Percentiles rank a stretch among this genome's conserved stretches.
Evolutionary conservation across 78 protist species (phyloP).

Genomic region (Polysphondylium violaceum): DNA sequence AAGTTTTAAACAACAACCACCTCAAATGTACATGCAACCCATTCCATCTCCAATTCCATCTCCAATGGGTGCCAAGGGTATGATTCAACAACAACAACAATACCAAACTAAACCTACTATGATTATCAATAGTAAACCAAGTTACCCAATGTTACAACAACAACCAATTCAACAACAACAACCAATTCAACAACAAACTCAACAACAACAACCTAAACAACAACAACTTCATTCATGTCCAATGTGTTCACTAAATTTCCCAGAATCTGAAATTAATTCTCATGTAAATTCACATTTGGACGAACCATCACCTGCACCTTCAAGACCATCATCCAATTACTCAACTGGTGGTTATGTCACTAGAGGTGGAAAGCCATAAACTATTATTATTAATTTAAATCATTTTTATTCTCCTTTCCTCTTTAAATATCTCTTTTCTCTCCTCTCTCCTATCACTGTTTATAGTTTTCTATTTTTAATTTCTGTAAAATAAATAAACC

Average conservation of each 20-base stretch:
- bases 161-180: not conserved
- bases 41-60: too few relatives aligned
- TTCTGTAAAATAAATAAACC: not conserved
- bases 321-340: not conserved
- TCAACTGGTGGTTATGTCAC: too few relatives aligned
- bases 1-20: constrained; percentile 20
- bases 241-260: constrained; percentile 24
- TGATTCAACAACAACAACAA: constrained; percentile 1
- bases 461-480: too few relatives aligned
- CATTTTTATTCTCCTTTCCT: not conserved
- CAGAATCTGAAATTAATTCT: constrained; percentile 22
- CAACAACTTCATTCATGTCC: constrained; percentile 6
- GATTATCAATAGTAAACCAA: too few relatives aligned
- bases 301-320: not conserved
- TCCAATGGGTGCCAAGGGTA: not conserved
- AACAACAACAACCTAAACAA: not conserved
- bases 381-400: not conserved
- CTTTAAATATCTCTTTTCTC: too few relatives aligned
- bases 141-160: not conserved
- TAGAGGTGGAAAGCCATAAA: not conserved
- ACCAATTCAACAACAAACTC: not conserved
- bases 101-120: not conserved
- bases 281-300: constrained; percentile 25
- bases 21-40: not conserved
- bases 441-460: too few relatives aligned